phyloP scores from a whole-genome alignment of 441 rosid genomes.

The Adansonia madagascariensis region DNA sequence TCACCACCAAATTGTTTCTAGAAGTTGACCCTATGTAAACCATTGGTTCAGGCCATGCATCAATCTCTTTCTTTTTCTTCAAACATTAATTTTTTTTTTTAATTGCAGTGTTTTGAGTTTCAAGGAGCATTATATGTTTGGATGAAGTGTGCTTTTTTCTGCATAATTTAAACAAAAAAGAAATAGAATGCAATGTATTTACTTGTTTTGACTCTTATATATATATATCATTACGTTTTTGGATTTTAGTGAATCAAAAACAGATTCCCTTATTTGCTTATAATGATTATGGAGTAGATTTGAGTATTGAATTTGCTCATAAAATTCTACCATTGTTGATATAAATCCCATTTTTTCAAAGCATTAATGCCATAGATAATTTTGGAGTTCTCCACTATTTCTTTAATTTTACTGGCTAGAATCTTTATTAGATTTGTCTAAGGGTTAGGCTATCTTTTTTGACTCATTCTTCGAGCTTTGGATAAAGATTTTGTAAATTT shows the following conservation, averaged over 20 bases:
- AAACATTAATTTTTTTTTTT: not conserved
- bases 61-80: not conserved
- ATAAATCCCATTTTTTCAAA: not conserved
- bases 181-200: not conserved
- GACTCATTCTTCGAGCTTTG: too few species aligned
- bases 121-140: conserved; percentile 8
- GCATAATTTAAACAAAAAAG: not conserved
- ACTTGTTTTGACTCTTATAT: not conserved
- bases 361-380: not conserved
- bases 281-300: not conserved
- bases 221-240: not conserved
- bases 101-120: conserved; percentile 3
- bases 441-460: too few species aligned
- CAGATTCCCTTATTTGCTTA: not conserved
- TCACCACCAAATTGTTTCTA: conserved; percentile 51
- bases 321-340: not conserved
- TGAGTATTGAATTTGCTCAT: not conserved
- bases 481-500: too few species aligned
- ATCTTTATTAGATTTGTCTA: too few species aligned
- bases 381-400: not conserved
- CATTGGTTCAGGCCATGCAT: not conserved
- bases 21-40: conserved; percentile 50
- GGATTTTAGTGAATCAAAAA: not conserved
- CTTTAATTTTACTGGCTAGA: not conserved
- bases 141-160: not conserved